Conservation (phyloP, 495 filamentous ascomycete species). For the Penicillium bialowiezense region DNA sequence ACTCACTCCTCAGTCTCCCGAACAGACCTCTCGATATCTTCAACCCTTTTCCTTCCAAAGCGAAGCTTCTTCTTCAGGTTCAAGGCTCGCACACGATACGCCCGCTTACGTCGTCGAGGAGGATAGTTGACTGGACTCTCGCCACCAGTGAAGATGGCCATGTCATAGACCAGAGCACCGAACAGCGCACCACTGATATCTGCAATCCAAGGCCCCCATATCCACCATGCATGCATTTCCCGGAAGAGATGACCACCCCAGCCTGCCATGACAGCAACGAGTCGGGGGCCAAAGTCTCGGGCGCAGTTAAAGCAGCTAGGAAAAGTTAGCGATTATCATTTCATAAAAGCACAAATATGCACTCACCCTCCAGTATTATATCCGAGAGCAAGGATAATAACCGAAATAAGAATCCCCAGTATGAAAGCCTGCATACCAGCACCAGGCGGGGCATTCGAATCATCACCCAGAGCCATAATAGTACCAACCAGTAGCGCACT, state of each 20-base stretch:
- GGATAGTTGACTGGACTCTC: conserved; percentile 24
- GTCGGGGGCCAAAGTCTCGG: conserved; percentile 20
- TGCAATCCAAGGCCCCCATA: conserved; percentile 25
- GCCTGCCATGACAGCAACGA: conserved; percentile 25
- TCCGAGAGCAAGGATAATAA: conserved; percentile 16
- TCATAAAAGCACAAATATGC: not conserved
- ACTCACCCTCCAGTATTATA: conserved; percentile 24
- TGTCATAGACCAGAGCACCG: conserved; percentile 18
- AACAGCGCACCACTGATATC: conserved; percentile 16
- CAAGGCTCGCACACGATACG: not conserved
- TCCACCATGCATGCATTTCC: conserved; percentile 19
- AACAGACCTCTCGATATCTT: not conserved
- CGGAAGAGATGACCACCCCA: conserved; percentile 14
- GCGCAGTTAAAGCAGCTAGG: conserved; percentile 21
- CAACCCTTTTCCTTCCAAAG: not conserved
- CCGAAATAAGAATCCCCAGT: conserved; percentile 10
- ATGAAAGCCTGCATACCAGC: conserved; percentile 27
- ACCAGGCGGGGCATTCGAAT: conserved; percentile 20
- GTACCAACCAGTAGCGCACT: conserved; percentile 19
- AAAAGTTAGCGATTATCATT: not conserved
- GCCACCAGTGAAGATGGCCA: conserved; percentile 23
- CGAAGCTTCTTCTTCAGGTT: conserved; percentile 3
- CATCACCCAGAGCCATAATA: conserved; percentile 24
- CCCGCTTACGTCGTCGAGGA: conserved; percentile 10
- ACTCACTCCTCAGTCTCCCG: not conserved